A percentile compares a stretch with the other conserved stretches of the same genome.
These are phyloP conservation scores for Setaria italica DNA, from an alignment of 202 grass and related monocot species.

Conservation along the genomic window DNA sequence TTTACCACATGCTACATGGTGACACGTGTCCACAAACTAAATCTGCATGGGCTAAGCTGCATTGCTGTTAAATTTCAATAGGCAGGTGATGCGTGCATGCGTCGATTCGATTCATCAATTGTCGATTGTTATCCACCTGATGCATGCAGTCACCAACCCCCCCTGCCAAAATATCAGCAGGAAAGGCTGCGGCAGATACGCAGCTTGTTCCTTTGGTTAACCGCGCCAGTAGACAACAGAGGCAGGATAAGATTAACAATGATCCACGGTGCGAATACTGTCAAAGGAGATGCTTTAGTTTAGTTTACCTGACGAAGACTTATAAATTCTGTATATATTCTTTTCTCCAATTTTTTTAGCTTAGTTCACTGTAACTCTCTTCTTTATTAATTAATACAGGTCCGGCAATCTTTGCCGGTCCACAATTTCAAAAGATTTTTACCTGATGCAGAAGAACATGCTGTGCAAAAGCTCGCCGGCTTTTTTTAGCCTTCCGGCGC, in stretches of 20 bases:
- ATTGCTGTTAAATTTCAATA: neutral
- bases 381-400: too few relatives aligned
- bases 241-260: neutral
- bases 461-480: neutral
- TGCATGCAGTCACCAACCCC: neutral
- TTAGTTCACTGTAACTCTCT: too few relatives aligned
- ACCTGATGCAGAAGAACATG: neutral
- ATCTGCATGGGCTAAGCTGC: neutral
- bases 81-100: neutral
- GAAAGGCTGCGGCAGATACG: conserved; percentile 6
- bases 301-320: too few relatives aligned
- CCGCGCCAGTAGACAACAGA: neutral
- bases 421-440: too few relatives aligned
- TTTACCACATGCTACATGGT: neutral
- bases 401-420: too few relatives aligned
- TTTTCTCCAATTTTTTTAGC: too few relatives aligned
- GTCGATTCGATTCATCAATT: neutral
- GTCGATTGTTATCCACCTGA: neutral
- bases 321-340: too few relatives aligned
- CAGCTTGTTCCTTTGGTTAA: conserved; percentile 12
- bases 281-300: neutral
- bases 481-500: neutral
- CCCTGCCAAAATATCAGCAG: conserved; percentile 5
- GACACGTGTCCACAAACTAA: neutral
- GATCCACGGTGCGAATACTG: neutral